Conservation (phyloP, 2,329 filamentous ascomycete genomes). For the Fusarium multiceps region DNA sequence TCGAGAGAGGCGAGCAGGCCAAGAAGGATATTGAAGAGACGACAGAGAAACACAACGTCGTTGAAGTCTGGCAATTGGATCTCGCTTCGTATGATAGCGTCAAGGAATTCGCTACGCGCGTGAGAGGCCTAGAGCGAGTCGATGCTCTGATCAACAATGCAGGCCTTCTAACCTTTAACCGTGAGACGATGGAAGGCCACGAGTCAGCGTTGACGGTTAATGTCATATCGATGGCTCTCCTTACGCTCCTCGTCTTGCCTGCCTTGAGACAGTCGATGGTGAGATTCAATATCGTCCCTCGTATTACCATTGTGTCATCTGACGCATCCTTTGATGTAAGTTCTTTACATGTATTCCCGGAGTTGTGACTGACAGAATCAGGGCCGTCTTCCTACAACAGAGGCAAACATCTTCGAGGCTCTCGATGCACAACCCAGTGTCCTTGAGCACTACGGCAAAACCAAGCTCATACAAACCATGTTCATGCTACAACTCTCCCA, state of each 20-base stretch:
- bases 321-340: slow-evolving; percentile 44
- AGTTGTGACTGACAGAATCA: neutral
- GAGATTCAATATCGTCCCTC: slow-evolving; percentile 50
- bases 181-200: slow-evolving; percentile 51
- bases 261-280: slow-evolving; percentile 52
- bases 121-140: slow-evolving; percentile 51
- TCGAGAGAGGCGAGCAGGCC: slow-evolving; percentile 56
- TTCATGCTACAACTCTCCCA: slow-evolving; percentile 50
- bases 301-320: slow-evolving; percentile 55
- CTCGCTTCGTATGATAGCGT: slow-evolving; percentile 53
- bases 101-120: slow-evolving; percentile 51
- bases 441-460: slow-evolving; percentile 44
- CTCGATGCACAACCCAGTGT: slow-evolving; percentile 44
- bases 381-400: slow-evolving; percentile 51
- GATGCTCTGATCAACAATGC: slow-evolving; percentile 59
- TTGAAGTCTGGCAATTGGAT: slow-evolving; percentile 60
- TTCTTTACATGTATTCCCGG: neutral
- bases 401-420: slow-evolving; percentile 49
- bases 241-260: slow-evolving; percentile 58
- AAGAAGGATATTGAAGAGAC: slow-evolving; percentile 50
- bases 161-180: slow-evolving; percentile 29
- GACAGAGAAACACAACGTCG: slow-evolving; percentile 37
- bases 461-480: slow-evolving; percentile 50
- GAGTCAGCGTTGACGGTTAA: slow-evolving; percentile 60
- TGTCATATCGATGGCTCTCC: slow-evolving; percentile 58